phyloP scores from a whole-genome alignment of 352 stramenopile genomes.

The Pythium rhizo-oryzae region DNA sequence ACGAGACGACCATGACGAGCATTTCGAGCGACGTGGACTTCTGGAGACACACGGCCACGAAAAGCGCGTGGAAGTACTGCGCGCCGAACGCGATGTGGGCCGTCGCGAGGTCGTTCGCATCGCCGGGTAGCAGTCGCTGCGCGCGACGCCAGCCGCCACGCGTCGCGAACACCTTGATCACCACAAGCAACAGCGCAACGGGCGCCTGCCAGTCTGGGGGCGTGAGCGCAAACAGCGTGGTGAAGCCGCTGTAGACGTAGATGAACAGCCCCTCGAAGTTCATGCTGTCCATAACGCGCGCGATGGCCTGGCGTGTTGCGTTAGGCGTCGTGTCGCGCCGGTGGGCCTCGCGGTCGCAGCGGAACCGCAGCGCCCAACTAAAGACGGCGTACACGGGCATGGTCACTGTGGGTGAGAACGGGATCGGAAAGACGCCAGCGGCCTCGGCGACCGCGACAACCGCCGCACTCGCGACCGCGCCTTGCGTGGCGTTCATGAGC shows the following conservation, averaged over 20 bases:
- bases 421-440: slow-evolving; percentile 7
- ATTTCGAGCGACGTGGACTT: slow-evolving; percentile 9
- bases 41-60: slow-evolving; percentile 10
- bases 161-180: not conserved
- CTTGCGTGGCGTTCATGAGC: slow-evolving; percentile 8
- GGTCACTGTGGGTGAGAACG: not conserved
- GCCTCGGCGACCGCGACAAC: not conserved
- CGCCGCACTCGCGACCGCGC: not conserved
- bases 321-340: not conserved
- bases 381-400: slow-evolving; percentile 8
- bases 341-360: not conserved
- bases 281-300: not conserved
- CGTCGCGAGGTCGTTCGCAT: not conserved
- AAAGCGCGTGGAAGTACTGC: slow-evolving; percentile 23
- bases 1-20: not conserved
- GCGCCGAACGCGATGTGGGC: slow-evolving; percentile 8
- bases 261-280: not conserved
- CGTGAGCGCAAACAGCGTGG: not conserved
- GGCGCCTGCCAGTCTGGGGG: not conserved
- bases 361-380: not conserved
- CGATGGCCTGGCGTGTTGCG: not conserved
- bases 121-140: not conserved
- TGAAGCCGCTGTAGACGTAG: not conserved
- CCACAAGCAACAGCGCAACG: not conserved
- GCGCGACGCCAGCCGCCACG: not conserved